Base-by-base conservation (phyloP, 2,329 filamentous ascomycete species). In the Fusarium coicis region DNA sequence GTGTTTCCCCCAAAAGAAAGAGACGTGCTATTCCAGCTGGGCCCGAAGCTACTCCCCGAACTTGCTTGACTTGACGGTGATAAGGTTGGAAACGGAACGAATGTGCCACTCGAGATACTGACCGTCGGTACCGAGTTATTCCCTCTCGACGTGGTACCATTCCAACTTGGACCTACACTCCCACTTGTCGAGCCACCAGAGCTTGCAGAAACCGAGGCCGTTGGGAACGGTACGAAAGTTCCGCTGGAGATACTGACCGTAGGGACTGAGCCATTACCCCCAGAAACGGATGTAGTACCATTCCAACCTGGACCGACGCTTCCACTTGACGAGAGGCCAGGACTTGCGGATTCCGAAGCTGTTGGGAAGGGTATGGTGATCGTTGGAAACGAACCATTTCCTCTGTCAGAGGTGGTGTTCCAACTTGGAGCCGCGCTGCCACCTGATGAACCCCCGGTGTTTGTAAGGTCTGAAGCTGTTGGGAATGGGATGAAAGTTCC, bases 11-110 rank as follows among this genome's bases (percentile, higher is more conserved):
- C 44, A 15, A 34, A 18, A 5, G 43, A 34, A 18, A 53, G 26
- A 37, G 64, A 67, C 3, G 64, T 66, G 30, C 39, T 56, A 21
- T 60, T 67, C 40, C 55, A 56, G 36, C 50, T 49, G 12, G 69
- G 52, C 0, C 21, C 37, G 5, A 60, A 64, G n/a, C 26, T 56
- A 21, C 36, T 44, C 12, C 40, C 46, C 21, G 37, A 28, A 19
- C 7, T 40, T 23, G 8, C 10, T 34, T 23, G 34, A 10, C 28
- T 58, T 14, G 68, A 15, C 3, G 15, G 8, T 2, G 68, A 40
- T 6, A 30, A 34, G 0, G 50, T 70, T 23, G 59, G 50, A 36
- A 72, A 50, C 3, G 69, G 39, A 1, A 70, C 18, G 21, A 70
- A 54, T 5, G 69, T 70, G 2, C 59, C 55, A 36, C 59, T 44